Evolutionary conservation across 306 rosid species (phyloP).

Genomic region (Rosa chinensis): DNA sequence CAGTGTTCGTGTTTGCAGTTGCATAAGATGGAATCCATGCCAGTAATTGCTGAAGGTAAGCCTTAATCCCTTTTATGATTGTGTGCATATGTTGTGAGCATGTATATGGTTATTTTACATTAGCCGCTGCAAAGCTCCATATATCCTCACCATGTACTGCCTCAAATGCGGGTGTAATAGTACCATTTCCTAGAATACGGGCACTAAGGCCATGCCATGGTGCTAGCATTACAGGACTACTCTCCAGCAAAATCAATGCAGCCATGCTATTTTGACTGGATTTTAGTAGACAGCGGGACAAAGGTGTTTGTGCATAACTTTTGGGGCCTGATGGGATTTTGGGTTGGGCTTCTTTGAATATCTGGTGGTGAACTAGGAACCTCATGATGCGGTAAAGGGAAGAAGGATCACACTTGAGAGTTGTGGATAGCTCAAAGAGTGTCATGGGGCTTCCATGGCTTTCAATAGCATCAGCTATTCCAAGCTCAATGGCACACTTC

Average conservation of each 20-base stretch:
- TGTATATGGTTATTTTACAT: too few species aligned
- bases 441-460: slow-evolving; percentile 47
- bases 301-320: slow-evolving; percentile 27
- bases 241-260: slow-evolving; percentile 19
- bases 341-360: slow-evolving; percentile 38
- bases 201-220: slow-evolving; percentile 32
- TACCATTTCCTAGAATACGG: slow-evolving; percentile 15
- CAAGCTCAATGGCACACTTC: slow-evolving; percentile 66
- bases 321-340: too few species aligned
- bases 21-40: too few species aligned
- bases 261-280: slow-evolving; percentile 27
- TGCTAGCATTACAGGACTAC: slow-evolving; percentile 16
- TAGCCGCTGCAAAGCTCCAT: slow-evolving; percentile 39
- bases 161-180: slow-evolving; percentile 27
- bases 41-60: too few species aligned
- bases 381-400: slow-evolving; percentile 48
- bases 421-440: slow-evolving; percentile 43
- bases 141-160: slow-evolving; percentile 48
- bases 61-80: too few species aligned
- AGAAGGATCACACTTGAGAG: slow-evolving; percentile 33
- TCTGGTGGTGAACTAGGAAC: slow-evolving; percentile 37
- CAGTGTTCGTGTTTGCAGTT: too few species aligned
- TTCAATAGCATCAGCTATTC: slow-evolving; percentile 63
- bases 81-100: too few species aligned
- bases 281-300: slow-evolving; percentile 26